phyloP scores from a whole-genome alignment of 139 green algal species.

The Coccomyxa sp. region DNA sequence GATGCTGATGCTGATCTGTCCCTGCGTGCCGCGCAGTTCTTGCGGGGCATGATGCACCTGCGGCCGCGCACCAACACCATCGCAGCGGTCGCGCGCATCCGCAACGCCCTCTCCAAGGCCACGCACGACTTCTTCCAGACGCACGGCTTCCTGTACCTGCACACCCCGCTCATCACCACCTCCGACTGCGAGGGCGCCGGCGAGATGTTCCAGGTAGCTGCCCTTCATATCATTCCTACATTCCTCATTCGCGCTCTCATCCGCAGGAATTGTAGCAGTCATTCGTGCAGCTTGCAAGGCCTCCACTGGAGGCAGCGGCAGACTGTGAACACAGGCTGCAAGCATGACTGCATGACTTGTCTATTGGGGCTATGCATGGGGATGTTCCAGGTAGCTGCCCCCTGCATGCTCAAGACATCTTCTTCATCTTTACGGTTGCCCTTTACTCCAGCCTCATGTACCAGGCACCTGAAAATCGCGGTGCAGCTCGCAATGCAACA shows the following conservation, averaged over 20 bases:
- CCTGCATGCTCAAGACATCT: background rate
- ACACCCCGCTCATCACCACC: constrained; percentile 95
- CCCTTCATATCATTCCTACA: background rate
- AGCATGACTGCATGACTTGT: background rate
- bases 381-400: background rate
- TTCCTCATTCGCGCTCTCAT: too few relatives aligned
- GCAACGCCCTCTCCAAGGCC: constrained; percentile 91
- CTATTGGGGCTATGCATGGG: background rate
- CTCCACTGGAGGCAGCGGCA: background rate
- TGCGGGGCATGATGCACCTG: constrained; percentile 85
- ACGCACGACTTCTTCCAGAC: constrained; percentile 95
- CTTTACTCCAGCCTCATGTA: background rate
- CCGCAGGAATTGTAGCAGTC: too few relatives aligned
- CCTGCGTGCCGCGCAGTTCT: too few relatives aligned
- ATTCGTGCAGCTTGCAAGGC: background rate
- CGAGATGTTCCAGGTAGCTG: constrained; percentile 97
- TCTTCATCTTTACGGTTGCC: background rate
- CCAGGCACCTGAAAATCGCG: background rate
- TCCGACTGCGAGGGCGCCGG: constrained; percentile 95
- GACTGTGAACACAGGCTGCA: background rate
- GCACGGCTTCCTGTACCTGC: constrained; percentile 94
- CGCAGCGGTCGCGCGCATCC: constrained; percentile 87
- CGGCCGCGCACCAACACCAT: constrained; percentile 96
- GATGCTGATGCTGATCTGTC: background rate
- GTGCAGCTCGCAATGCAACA: background rate